phyloP scores from a whole-genome alignment of 495 filamentous ascomycete species.

The Chlorociboria aeruginascens region DNA sequence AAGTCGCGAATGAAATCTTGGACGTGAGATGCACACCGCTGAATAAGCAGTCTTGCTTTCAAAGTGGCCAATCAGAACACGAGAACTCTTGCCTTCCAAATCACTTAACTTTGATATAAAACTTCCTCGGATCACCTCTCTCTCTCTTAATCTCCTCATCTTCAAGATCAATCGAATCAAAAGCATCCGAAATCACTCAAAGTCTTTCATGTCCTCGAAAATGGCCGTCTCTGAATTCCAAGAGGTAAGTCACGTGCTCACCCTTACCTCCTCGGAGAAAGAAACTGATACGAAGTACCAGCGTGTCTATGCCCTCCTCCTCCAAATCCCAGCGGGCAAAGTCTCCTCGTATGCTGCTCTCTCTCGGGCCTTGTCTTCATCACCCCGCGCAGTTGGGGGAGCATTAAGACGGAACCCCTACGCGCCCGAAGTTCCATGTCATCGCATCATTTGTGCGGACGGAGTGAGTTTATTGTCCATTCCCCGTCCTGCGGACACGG shows the following conservation, averaged over 20 bases:
- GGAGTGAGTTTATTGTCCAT: constrained; percentile 8
- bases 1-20: constrained; percentile 9
- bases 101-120: no score
- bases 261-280: neutral
- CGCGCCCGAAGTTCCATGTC: constrained; percentile 48
- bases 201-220: neutral
- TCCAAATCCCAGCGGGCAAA: constrained; percentile 55
- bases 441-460: constrained; percentile 31
- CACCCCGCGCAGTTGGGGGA: constrained; percentile 69
- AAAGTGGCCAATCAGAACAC: constrained; percentile 15
- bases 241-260: constrained; percentile 5
- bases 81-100: no score
- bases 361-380: constrained; percentile 51
- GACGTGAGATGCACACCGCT: neutral
- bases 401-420: constrained; percentile 62
- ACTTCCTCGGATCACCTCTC: neutral
- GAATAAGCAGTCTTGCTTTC: constrained; percentile 11
- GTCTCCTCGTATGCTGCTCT: constrained; percentile 67
- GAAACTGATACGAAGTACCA: neutral
- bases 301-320: constrained; percentile 33
- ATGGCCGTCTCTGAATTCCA: constrained; percentile 15
- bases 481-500: neutral
- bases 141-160: neutral
- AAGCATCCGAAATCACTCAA: neutral
- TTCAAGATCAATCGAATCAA: neutral